phyloP scores from a whole-genome alignment of 2,329 filamentous ascomycete genomes.

The Dactylellina leptospora region DNA sequence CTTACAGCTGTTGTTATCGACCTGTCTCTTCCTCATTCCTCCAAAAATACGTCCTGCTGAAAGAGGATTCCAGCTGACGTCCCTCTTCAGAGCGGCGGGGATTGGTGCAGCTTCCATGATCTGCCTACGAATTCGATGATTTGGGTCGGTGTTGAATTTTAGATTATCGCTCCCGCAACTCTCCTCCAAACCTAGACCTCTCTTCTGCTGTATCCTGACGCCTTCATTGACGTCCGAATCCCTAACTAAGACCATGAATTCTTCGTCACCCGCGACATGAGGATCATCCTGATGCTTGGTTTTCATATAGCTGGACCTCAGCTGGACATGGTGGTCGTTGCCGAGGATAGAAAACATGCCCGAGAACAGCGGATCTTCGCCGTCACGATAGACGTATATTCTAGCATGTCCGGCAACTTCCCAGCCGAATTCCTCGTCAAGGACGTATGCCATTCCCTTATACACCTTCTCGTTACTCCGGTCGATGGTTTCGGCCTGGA shows the following conservation, averaged over 20 bases:
- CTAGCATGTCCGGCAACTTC: conserved; percentile 85
- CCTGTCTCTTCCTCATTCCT: conserved; percentile 69
- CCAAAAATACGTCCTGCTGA: conserved; percentile 65
- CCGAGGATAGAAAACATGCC: conserved; percentile 83
- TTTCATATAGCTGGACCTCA: conserved; percentile 75
- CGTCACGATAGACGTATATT: conserved; percentile 79
- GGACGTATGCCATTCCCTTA: conserved; percentile 79
- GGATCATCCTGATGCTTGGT: conserved; percentile 79
- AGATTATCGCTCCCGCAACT: conserved; percentile 80
- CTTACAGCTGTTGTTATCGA: conserved; percentile 69
- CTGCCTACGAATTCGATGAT: conserved; percentile 70
- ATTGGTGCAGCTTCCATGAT: conserved; percentile 63
- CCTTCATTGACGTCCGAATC: conserved; percentile 78
- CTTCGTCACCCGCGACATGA: conserved; percentile 68
- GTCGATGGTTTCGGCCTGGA: conserved; percentile 73
- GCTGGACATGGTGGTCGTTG: conserved; percentile 86
- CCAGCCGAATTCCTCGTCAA: conserved; percentile 72
- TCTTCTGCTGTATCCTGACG: conserved; percentile 59
- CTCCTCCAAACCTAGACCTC: conserved; percentile 63
- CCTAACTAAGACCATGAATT: conserved; percentile 89
- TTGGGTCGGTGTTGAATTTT: conserved; percentile 77
- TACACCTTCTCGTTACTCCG: conserved; percentile 81
- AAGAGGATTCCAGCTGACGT: conserved; percentile 66
- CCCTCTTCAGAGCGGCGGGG: conserved; percentile 69
- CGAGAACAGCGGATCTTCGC: conserved; percentile 81